phyloP scores from a whole-genome alignment of 257 asterid species.

The Jacaranda mimosifolia region DNA sequence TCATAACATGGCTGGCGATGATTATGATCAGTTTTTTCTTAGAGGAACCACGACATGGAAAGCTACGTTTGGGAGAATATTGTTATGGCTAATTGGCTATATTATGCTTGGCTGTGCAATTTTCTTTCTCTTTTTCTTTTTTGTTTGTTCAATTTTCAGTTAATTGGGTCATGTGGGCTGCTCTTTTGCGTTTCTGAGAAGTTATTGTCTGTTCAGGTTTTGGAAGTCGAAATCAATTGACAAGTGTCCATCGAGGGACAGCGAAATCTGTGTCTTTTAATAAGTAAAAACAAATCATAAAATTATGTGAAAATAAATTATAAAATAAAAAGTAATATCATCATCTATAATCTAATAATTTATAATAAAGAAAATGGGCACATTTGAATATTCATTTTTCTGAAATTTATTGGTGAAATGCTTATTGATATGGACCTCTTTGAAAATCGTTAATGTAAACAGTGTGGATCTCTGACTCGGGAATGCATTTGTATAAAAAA shows the following conservation, averaged over 20 bases:
- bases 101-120: slow-evolving; percentile 1
- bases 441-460: no score
- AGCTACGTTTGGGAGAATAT: slow-evolving; percentile 24
- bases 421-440: no score
- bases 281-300: background rate
- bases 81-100: slow-evolving; percentile 13
- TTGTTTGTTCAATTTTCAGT: background rate
- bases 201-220: background rate
- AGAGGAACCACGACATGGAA: slow-evolving; percentile 37
- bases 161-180: slow-evolving; percentile 23
- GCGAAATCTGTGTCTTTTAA: background rate
- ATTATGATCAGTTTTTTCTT: slow-evolving; percentile 34
- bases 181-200: background rate
- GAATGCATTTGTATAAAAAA: no score
- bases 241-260: slow-evolving; percentile 14
- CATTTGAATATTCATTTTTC: no score
- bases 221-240: background rate
- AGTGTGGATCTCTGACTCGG: no score
- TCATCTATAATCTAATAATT: no score
- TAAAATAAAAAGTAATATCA: no score
- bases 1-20: slow-evolving; percentile 29
- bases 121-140: background rate
- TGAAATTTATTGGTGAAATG: no score
- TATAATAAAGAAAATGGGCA: no score
- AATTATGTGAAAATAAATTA: no score